Evolutionary conservation across 192 early-diverging fungal genomes (phyloP).

Genomic region (Gryganskiella cystojenkinii): DNA sequence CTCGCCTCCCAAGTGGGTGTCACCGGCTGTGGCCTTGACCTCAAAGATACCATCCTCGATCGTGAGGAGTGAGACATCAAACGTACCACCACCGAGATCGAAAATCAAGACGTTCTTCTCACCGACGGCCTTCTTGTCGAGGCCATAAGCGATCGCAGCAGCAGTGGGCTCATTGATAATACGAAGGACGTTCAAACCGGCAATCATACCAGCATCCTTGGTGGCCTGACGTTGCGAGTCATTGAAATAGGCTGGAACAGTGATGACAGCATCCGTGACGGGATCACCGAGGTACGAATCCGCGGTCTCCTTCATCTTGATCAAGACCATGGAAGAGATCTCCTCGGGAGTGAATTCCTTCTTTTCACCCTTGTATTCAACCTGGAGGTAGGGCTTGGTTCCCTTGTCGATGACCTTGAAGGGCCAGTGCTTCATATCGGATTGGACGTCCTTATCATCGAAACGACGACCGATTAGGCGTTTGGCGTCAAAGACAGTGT

Average conservation of each 20-base stretch:
- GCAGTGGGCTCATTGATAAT: conserved; percentile 99
- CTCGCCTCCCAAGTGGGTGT: conserved; percentile 99
- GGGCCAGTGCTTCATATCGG: conserved; percentile 99
- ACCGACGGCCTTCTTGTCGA: conserved; percentile 72
- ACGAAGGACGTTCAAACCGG: conserved; percentile 93
- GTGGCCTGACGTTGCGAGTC: conserved; percentile 99
- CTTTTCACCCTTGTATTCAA: conserved; percentile 96
- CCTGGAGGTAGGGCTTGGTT: conserved; percentile 91
- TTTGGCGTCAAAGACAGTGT: conserved; percentile 99
- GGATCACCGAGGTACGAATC: conserved; percentile 85
- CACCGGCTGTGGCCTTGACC: conserved; percentile 97
- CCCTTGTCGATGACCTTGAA: conserved; percentile 92
- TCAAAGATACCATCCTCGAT: conserved; percentile 98
- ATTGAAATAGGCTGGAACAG: conserved; percentile 97
- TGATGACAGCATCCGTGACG: conserved; percentile 90
- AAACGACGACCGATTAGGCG: conserved; percentile 98
- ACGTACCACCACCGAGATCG: conserved; percentile 97
- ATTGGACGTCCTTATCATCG: conserved; percentile 92
- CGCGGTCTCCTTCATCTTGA: conserved; percentile 98
- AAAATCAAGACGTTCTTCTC: conserved; percentile 96
- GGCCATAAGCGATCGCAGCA: conserved; percentile 96
- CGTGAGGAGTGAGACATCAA: conserved; percentile 95
- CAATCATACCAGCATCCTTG: conserved; percentile 96
- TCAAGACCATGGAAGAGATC: conserved; percentile 95
- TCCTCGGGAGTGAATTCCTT: conserved; percentile 98